Evolutionary conservation across 768 basidiomycete species (phyloP).

Genomic region (Macrolepiota dolichaula): DNA sequence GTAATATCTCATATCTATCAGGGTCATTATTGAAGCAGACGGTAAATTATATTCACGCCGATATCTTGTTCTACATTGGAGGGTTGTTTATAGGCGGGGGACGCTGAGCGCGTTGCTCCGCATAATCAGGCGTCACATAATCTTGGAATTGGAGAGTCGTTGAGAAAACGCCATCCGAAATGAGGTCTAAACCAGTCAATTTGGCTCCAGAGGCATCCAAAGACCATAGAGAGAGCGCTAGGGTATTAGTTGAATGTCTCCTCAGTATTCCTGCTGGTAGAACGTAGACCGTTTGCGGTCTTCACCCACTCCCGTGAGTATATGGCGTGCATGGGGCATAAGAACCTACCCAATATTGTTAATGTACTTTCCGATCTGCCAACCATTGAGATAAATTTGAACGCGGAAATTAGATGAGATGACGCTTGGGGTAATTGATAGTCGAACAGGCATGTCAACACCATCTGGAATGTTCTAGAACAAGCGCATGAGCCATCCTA

Average conservation of each 20-base stretch:
- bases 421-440: constrained; percentile 40
- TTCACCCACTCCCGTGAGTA: constrained; percentile 9
- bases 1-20: background rate
- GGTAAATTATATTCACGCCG: background rate
- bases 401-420: constrained; percentile 45
- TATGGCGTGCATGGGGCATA: background rate
- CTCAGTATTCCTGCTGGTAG: constrained; percentile 46
- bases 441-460: constrained; percentile 41
- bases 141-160: constrained; percentile 37
- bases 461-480: constrained; percentile 33
- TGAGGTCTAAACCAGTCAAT: constrained; percentile 36
- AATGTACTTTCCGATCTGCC: constrained; percentile 51
- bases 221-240: constrained; percentile 48
- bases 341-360: constrained; percentile 43
- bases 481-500: background rate
- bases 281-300: constrained; percentile 47
- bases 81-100: constrained; percentile 22
- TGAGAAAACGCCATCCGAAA: constrained; percentile 42
- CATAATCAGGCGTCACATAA: constrained; percentile 39
- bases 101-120: constrained; percentile 29
- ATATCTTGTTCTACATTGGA: constrained; percentile 27
- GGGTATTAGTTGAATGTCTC: constrained; percentile 38
- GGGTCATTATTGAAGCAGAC: background rate
- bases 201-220: constrained; percentile 40
- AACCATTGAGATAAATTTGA: constrained; percentile 50